Conservation (phyloP, 345 rosid species). For the Turritis glabra region DNA sequence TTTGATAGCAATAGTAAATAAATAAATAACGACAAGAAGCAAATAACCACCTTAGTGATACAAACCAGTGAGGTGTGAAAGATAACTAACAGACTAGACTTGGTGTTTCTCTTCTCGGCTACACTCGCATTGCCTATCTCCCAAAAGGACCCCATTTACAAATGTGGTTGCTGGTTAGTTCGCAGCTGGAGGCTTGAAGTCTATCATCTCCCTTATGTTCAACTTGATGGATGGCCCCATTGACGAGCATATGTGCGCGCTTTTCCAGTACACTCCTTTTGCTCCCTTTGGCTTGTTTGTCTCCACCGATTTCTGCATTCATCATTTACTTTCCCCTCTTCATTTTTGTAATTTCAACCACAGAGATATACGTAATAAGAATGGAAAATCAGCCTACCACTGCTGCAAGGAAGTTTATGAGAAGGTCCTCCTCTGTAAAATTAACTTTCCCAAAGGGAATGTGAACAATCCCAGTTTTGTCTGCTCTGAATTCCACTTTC, state of each 20-base stretch:
- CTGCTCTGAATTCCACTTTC: slow-evolving; percentile 89
- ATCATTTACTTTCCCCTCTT: slow-evolving; percentile 11
- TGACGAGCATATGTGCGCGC: slow-evolving; percentile 85
- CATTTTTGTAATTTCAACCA: background rate
- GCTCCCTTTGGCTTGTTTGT: slow-evolving; percentile 97
- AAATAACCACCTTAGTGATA: slow-evolving; percentile 4
- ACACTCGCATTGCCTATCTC: slow-evolving; percentile 21
- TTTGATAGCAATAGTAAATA: background rate
- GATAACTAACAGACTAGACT: slow-evolving; percentile 19
- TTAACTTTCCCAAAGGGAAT: slow-evolving; percentile 80
- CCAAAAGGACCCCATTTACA: slow-evolving; percentile 20
- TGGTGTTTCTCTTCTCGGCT: background rate
- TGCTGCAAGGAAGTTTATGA: slow-evolving; percentile 75
- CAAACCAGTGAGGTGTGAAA: slow-evolving; percentile 13
- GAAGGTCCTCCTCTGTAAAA: slow-evolving; percentile 82
- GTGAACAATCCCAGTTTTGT: slow-evolving; percentile 98
- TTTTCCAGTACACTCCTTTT: slow-evolving; percentile 97
- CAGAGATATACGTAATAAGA: background rate
- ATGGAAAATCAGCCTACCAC: slow-evolving; percentile 51
- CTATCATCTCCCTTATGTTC: slow-evolving; percentile 88
- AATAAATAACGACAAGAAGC: slow-evolving; percentile 5
- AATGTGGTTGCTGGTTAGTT: slow-evolving; percentile 29
- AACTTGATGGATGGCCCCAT: slow-evolving; percentile 96
- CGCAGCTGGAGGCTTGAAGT: slow-evolving; percentile 59
- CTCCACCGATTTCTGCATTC: slow-evolving; percentile 86